Evolutionary conservation across 228 moss, liverwort and hornwort genomes (phyloP), one percentile per base, ranked within the genome.

Genomic region (Sphagnum fallax): DNA sequence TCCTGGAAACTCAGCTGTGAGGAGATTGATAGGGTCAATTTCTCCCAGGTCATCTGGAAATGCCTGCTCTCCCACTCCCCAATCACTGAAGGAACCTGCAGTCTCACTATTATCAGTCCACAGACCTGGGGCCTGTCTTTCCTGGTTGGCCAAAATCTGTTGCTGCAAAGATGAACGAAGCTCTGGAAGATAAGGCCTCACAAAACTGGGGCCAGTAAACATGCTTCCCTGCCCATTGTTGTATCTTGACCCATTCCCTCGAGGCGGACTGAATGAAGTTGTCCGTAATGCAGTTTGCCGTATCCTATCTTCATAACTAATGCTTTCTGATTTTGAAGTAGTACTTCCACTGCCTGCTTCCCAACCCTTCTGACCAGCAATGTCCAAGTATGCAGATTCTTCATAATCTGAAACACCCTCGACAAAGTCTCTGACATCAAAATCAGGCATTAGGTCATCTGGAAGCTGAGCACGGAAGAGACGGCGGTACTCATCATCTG

Each of bases 401-500:
- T 79, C 82, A 51, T 81, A 82, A 3, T 71, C 79, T 1, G 70
- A 7, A 16, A 61, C 60, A 49, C 66, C 73, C 71, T 80, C 87
- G 70, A 73, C 73, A 51, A 82, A 81, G 51, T 82, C 85, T 10
- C 84, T 80, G 0, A 85, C 53, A 32, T 88, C 87, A 59, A 84
- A 84, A 47, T 88, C 88, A 1, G 85, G 79, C 80, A 82, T 82
- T 60, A 88, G 85, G 62, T 88, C 84, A 1, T 88, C 88, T 0
- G 88, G 88, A 48, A 88, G 85, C 85, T 88, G 85, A 48, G 88
- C 63, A 10, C 80, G 88, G 48, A 82, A 88, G 57, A 82, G 85
- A 5, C 72, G 77, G 0, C 84, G 80, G 49, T 88, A 84, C 65
- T 84, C 84, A 65, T 88, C 88, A 47, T 88, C 88, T 8, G 85